Evolutionary conservation across 2,329 filamentous ascomycete genomes (phyloP), one percentile per base, ranked within the genome.

Genomic region (Colletotrichum theobromicola): DNA sequence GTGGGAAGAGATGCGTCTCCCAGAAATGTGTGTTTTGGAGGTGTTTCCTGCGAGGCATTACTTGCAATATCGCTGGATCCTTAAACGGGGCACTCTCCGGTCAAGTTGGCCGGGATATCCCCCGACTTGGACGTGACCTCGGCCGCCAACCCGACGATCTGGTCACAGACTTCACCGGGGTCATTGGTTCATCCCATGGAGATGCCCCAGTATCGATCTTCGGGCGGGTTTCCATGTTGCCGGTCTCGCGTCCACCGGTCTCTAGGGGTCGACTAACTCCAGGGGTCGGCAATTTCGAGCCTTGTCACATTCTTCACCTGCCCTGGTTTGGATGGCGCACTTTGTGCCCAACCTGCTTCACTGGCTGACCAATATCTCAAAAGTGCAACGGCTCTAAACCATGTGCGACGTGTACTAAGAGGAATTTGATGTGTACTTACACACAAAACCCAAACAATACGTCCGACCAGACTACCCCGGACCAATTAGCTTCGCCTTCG

Each of bases 361-460:
- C 32, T 37, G 55, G 35, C 72, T 74, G 24, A 74, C 62, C 68
- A 50, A 63, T n/a, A 46, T 26, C 32, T 74, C 55, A 50, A 68
- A 66, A 80, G 79, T 80, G 79, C 34, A 77, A 78, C 58, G 79
- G 79, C 30, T 63, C 75, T 63, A 70, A 77, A 18, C 77, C 77
- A 37, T 79, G 79, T 74, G 75, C 74, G 37, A 75, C 77, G 16
- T 80, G 78, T 72, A 69, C 74, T 30, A 78, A 78, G 42, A 76
- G 77, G 57, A 77, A 76, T 34, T 67, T 78, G 30, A 63, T 66
- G 21, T 80, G 79, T 70, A 69, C 72, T 12, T 80, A 79, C 58
- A 69, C 74, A 10, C 55, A 70, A 24, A 66, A 46, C 16, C 55
- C 74, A 24, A 66, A 46, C 24, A 65, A 69, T 24, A 55, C 63